A percentile compares a stretch with the other conserved stretches of the same genome.
phyloP scores from a whole-genome alignment of 1,284 basidiomycete genomes.

The Pascua guehoae region DNA sequence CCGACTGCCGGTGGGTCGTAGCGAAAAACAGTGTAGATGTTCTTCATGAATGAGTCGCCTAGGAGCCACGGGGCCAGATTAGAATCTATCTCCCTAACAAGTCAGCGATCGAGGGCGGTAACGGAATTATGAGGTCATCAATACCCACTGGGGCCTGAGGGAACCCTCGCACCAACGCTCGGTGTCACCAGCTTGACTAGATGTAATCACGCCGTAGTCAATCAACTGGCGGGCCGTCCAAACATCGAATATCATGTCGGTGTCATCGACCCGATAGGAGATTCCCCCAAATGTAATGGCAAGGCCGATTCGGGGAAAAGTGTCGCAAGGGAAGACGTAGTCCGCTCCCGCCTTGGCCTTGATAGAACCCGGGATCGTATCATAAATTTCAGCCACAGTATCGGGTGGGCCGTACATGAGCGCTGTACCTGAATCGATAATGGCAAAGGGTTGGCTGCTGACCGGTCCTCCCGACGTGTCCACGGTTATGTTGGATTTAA shows the following conservation, averaged over 20 bases:
- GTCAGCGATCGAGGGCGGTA: too few species aligned
- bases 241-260: neutral
- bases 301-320: constrained; percentile 2
- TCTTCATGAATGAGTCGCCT: constrained; percentile 60
- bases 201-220: too few species aligned
- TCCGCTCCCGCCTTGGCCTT: constrained; percentile 2
- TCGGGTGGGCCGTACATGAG: constrained; percentile 4
- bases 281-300: constrained; percentile 5
- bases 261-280: neutral
- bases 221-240: too few species aligned
- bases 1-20: constrained; percentile 72
- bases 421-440: constrained; percentile 11
- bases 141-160: too few species aligned
- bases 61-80: constrained; percentile 57
- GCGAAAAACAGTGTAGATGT: constrained; percentile 81
- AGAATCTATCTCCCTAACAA: too few species aligned
- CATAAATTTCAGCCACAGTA: constrained; percentile 3
- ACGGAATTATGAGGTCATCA: too few species aligned
- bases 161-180: neutral
- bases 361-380: neutral
- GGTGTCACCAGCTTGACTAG: neutral
- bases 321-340: constrained; percentile 21
- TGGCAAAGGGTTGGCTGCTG: neutral
- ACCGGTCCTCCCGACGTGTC: neutral
- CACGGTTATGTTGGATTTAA: too few species aligned